Percentiles rank a stretch among this genome's conserved stretches.
Evolutionary conservation across 2,329 filamentous ascomycete species (phyloP).

Genomic region (Plectosphaerella cucumerina): DNA sequence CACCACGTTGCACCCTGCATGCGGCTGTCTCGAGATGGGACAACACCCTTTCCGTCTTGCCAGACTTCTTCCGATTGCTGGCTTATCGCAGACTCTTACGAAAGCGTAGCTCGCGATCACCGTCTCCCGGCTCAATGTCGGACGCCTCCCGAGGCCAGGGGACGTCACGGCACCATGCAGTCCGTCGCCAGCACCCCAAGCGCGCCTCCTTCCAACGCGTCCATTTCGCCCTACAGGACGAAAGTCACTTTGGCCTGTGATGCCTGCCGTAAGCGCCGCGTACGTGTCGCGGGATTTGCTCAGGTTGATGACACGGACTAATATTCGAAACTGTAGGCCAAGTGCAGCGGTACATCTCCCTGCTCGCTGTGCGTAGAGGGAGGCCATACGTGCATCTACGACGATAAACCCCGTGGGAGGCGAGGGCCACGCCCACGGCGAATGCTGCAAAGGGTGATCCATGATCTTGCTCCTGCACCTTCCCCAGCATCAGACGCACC

Average conservation of each 20-base stretch:
- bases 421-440: neutral
- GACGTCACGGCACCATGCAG: too few species aligned
- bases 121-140: too few species aligned
- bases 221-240: neutral
- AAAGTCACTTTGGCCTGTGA: neutral
- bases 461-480: neutral
- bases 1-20: too few species aligned
- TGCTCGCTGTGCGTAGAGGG: neutral
- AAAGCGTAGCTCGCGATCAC: too few species aligned
- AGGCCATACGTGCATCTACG: neutral
- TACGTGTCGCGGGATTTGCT: neutral
- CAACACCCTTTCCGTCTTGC: too few species aligned
- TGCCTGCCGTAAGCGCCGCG: neutral
- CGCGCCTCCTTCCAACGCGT: too few species aligned
- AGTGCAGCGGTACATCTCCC: neutral
- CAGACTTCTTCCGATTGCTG: too few species aligned
- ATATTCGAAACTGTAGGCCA: neutral
- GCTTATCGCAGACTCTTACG: too few species aligned
- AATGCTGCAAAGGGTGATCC: neutral
- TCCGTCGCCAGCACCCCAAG: too few species aligned
- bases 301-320: neutral
- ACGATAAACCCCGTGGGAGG: neutral
- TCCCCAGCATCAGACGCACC: neutral
- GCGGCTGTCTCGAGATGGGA: too few species aligned
- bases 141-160: too few species aligned